These are phyloP conservation scores for Talaromyces funiculosus DNA, from an alignment of 2,329 filamentous ascomycete species.

Conservation along the genomic window DNA sequence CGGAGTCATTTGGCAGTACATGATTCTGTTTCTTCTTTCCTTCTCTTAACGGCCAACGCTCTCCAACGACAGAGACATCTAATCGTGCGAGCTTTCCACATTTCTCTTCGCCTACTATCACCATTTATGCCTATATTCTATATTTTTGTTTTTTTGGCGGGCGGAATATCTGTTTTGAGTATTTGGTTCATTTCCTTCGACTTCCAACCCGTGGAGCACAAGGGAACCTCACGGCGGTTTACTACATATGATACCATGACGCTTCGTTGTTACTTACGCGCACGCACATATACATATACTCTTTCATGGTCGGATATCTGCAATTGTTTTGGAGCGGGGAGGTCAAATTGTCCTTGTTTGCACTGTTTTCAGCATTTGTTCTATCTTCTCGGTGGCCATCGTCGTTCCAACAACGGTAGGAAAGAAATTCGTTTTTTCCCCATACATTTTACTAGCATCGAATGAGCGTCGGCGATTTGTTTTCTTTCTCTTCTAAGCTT, in stretches of 20 bases:
- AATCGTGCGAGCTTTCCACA: background rate
- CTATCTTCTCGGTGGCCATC: background rate
- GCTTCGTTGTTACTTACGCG: background rate
- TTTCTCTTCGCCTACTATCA: background rate
- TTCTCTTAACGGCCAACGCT: background rate
- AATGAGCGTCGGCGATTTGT: background rate
- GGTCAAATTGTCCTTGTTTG: background rate
- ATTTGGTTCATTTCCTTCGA: background rate
- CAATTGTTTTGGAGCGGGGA: background rate
- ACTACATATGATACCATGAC: slow-evolving; percentile 5
- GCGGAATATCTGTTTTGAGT: background rate
- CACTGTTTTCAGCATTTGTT: background rate
- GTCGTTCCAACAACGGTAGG: background rate
- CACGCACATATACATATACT: background rate
- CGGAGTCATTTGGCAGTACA: slow-evolving; percentile 1
- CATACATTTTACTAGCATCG: background rate
- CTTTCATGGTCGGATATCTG: background rate
- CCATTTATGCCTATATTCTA: background rate
- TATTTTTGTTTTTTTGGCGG: background rate
- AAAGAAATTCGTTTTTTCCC: background rate
- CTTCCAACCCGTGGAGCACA: background rate
- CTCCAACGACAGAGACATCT: too few relatives aligned
- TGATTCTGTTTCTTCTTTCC: background rate
- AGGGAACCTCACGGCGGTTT: background rate
- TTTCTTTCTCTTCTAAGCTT: background rate